Evolutionary conservation across 1,284 basidiomycete genomes (phyloP), one percentile per base, ranked within the genome.

Genomic region (Ustilago bromivora): DNA sequence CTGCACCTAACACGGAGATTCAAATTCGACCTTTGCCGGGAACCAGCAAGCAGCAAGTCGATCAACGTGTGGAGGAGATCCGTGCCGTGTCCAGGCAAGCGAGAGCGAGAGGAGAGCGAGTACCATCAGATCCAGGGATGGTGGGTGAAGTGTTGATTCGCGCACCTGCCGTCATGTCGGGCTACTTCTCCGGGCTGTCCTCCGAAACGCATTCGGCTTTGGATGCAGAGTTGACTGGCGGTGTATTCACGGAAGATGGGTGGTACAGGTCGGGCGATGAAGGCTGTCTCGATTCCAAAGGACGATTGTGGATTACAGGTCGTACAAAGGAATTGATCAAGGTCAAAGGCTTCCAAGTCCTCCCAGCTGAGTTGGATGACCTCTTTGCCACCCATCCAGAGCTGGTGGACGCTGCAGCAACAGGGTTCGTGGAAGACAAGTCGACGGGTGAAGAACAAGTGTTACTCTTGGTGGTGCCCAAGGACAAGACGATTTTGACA

Each of bases 291-390:
- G 81, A 81, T 46, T 61, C 41, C 53, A 59, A 78, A 8, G 81
- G 81, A 19, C 69, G 69, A 12, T 58, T 82, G 17, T 82, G 81
- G 81, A 81, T 82, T 64, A 80, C 75, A 5, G 81, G 81, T 23
- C 56, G 81, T 0, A 79, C 71, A 9, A 82, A 82, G 65, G 80
- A 80, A 47, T 55, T 81, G 19, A 78, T 79, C 69, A 80, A 76
- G 59, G 73, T 79, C 31, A 75, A 75, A 46, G 79, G 81, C 0
- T 82, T 82, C 77, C 81, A 82, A 57, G 79, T 81, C 2, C 65
- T 77, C 2, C 81, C 81, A 12, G 71, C 65, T 40, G 81, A 82
- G 56, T 71, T 82, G 4, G 81, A 82, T 61, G 72, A 69, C 46
- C 55, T 79, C 12, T 74, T 78, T 23, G 71, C 65, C 0, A 71